Evolutionary conservation across 768 basidiomycete genomes (phyloP).

Genomic region (Auricularia cornea): DNA sequence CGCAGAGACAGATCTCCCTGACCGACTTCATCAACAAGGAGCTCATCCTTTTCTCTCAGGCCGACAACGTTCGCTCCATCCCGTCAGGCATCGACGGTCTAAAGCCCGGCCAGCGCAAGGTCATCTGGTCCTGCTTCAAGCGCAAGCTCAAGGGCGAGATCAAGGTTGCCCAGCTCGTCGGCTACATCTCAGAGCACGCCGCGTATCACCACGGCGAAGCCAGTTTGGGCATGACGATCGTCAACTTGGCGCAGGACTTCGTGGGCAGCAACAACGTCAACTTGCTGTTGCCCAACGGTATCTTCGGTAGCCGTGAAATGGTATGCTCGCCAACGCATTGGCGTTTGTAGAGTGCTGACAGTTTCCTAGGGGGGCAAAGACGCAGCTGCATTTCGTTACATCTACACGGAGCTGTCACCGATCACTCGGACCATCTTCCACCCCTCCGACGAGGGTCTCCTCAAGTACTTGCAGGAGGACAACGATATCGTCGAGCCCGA

Average conservation of each 20-base stretch:
- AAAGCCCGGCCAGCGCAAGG: constrained; percentile 96
- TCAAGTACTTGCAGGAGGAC: constrained; percentile 80
- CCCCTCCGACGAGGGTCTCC: constrained; percentile 75
- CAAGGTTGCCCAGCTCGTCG: constrained; percentile 93
- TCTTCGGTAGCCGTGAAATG: constrained; percentile 79
- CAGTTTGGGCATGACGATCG: constrained; percentile 80
- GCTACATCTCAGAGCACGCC: constrained; percentile 89
- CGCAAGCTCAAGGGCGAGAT: constrained; percentile 86
- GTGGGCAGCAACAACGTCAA: constrained; percentile 96
- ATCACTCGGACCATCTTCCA: constrained; percentile 75
- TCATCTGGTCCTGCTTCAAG: constrained; percentile 94
- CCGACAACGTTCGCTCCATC: constrained; percentile 96
- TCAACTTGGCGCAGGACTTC: constrained; percentile 88
- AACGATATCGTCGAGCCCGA: constrained; percentile 83
- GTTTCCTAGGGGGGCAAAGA: constrained; percentile 82
- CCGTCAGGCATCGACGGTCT: constrained; percentile 90
- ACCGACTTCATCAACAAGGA: constrained; percentile 98
- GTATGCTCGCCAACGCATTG: constrained; percentile 12
- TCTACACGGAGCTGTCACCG: constrained; percentile 71
- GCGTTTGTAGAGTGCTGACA: neutral
- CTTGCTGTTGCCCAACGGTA: constrained; percentile 78
- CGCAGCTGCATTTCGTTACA: constrained; percentile 93
- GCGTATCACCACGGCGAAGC: constrained; percentile 96
- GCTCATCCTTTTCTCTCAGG: constrained; percentile 97
- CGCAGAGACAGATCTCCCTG: constrained; percentile 74